Evolutionary conservation across 805 yeast species (phyloP), one percentile per base, ranked within the genome.

Genomic region (Pichia exigua): DNA sequence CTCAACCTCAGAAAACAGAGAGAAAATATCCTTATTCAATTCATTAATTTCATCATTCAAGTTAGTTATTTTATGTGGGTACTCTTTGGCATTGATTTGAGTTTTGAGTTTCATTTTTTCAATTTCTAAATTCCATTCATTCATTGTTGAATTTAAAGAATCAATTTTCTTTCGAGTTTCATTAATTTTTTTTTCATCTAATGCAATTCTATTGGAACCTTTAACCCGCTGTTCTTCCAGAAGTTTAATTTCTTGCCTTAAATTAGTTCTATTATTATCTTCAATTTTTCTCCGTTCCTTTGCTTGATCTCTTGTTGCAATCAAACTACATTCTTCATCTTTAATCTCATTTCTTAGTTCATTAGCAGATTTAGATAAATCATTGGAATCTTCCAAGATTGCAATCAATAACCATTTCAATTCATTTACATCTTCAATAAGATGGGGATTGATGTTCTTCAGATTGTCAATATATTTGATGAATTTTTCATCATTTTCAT

Each of bases 391-490:
- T 27, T 71, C 76, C 43, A 73, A 69, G 1, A 73, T 73, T 7
- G 69, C 60, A 55, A 73, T 77, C 24, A 74, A 58, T 42, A 69
- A 59, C 52, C 67, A 73, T 52, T 74, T 68, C 39, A 74, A 56
- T 54, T 73, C 77, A 52, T 70, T 74, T 41, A 73, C 70, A 58
- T 73, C 75, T 9, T 61, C 65, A 53, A 62, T 72, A 57, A 65
- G 49, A 55, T 64, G 67, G 7, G 69, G 67, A 28, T 57, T 61
- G 17, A 49, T 30, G 47, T 56, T 55, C 42, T 58, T 35, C 20
- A 35, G 11, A 35, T 35, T 46, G 57, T 62, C 45, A 56, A 62
- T 18, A 56, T 60, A 13, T 53, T 42, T 45, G 48, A 28, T 48
- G 28, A 30, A 27, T 28, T 49, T 44, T 48, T 49, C n/a, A 59